phyloP scores from a whole-genome alignment of 2,329 filamentous ascomycete species.

The Xylariaceae sp. region DNA sequence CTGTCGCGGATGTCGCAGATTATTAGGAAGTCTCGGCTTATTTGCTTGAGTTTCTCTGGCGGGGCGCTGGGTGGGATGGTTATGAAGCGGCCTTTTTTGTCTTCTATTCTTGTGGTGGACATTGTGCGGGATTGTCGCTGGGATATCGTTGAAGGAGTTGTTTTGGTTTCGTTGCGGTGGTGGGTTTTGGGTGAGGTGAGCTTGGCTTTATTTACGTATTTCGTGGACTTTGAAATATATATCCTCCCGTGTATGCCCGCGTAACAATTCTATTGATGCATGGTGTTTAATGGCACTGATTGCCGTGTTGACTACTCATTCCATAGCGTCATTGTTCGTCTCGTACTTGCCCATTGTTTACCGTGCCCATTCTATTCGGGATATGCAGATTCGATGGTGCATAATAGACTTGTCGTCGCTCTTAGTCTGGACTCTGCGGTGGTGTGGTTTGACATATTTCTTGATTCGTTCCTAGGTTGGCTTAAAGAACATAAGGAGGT shows the following conservation, averaged over 20 bases:
- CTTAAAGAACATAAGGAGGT: too few species aligned
- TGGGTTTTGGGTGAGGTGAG: not conserved
- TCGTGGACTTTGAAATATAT: not conserved
- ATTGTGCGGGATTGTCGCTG: not conserved
- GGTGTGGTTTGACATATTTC: too few species aligned
- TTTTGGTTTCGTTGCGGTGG: too few species aligned
- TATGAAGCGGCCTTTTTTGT: not conserved
- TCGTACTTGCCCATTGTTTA: not conserved
- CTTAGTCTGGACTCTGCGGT: too few species aligned
- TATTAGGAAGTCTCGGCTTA: conserved; percentile 1
- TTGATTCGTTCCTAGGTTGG: too few species aligned
- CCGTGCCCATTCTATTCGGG: not conserved
- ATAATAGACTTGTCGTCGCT: not conserved
- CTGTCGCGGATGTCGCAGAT: conserved; percentile 1
- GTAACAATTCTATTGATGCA: too few species aligned
- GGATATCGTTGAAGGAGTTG: too few species aligned
- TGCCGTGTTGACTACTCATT: not conserved
- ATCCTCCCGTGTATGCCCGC: not conserved
- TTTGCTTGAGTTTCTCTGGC: not conserved
- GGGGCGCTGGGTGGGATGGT: not conserved
- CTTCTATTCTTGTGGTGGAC: not conserved
- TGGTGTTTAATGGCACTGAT: not conserved
- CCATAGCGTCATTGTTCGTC: not conserved
- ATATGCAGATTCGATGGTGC: not conserved
- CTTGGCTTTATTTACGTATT: not conserved